Evolutionary conservation across 1,139 yeast species (phyloP).

Genomic region (Kazachstania sp.): DNA sequence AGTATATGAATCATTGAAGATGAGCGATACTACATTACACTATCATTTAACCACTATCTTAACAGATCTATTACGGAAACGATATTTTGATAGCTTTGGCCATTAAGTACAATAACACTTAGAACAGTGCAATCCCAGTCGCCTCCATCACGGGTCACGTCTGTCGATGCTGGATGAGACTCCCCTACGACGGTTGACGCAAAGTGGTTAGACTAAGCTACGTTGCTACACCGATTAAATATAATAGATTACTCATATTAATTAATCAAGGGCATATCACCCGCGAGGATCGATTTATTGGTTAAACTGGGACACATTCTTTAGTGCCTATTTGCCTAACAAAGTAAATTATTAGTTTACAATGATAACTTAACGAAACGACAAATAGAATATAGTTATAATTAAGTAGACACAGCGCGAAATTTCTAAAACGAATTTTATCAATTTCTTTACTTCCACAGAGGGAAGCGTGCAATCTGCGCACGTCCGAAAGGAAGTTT

Average conservation of each 20-base stretch:
- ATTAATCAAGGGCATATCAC: slow-evolving; percentile 15
- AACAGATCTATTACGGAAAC: no score
- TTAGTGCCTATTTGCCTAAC: slow-evolving; percentile 9
- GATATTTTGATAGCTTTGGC: no score
- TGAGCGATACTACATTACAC: slow-evolving; percentile 24
- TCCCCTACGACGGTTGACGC: slow-evolving; percentile 36
- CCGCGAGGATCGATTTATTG: slow-evolving; percentile 34
- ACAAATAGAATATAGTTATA: slow-evolving; percentile 12
- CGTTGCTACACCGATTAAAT: slow-evolving; percentile 21
- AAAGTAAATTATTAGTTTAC: background rate
- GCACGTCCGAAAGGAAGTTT: slow-evolving; percentile 26
- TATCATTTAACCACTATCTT: no score
- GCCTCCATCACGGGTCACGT: slow-evolving; percentile 37
- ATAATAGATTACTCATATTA: slow-evolving; percentile 31
- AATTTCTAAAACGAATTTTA: background rate
- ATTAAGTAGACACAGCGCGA: slow-evolving; percentile 19
- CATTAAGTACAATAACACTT: no score
- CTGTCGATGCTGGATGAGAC: slow-evolving; percentile 38
- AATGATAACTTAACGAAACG: slow-evolving; percentile 3
- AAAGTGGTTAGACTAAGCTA: slow-evolving; percentile 21
- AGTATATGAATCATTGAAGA: slow-evolving; percentile 2
- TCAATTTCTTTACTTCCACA: slow-evolving; percentile 7
- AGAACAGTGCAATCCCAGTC: slow-evolving; percentile 34
- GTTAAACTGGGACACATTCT: slow-evolving; percentile 34
- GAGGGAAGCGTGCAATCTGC: slow-evolving; percentile 18